These are phyloP conservation scores for Mikania micrantha DNA, from an alignment of 129 eudicot species.

Conservation along the genomic window DNA sequence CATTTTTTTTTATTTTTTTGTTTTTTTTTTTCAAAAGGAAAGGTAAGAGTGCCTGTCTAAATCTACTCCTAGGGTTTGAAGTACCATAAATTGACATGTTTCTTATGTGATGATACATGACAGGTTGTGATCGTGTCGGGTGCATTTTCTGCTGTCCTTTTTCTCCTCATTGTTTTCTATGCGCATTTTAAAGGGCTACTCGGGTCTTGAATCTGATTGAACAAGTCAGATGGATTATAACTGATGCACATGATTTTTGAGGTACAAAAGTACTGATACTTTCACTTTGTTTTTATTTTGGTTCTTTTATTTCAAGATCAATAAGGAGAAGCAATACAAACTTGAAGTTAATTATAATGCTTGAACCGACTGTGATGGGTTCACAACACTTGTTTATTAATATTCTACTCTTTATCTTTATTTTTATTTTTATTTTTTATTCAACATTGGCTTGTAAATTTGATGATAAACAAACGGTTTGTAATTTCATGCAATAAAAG, in stretches of 20 bases:
- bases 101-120: neutral
- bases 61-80: too few relatives aligned
- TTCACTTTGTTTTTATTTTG: conserved; percentile 9
- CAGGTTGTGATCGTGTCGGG: conserved; percentile 70
- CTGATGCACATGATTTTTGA: conserved; percentile 13
- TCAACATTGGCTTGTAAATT: too few relatives aligned
- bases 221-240: conserved; percentile 11
- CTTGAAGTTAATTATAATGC: conserved; percentile 23
- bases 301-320: conserved; percentile 1
- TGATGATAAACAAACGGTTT: too few relatives aligned
- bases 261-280: conserved; percentile 21
- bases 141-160: conserved; percentile 31
- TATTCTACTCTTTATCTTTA: too few relatives aligned
- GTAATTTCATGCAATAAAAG: too few relatives aligned
- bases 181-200: conserved; percentile 87
- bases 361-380: too few relatives aligned
- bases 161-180: conserved; percentile 51
- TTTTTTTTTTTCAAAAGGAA: too few relatives aligned
- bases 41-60: too few relatives aligned
- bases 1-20: too few relatives aligned
- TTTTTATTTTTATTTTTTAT: too few relatives aligned
- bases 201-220: conserved; percentile 50
- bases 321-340: conserved; percentile 27
- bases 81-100: neutral
- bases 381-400: too few relatives aligned